These are phyloP conservation scores for Cylindricascospora bacillispora DNA, from an alignment of 1,139 yeast species.

Conservation along the genomic window DNA sequence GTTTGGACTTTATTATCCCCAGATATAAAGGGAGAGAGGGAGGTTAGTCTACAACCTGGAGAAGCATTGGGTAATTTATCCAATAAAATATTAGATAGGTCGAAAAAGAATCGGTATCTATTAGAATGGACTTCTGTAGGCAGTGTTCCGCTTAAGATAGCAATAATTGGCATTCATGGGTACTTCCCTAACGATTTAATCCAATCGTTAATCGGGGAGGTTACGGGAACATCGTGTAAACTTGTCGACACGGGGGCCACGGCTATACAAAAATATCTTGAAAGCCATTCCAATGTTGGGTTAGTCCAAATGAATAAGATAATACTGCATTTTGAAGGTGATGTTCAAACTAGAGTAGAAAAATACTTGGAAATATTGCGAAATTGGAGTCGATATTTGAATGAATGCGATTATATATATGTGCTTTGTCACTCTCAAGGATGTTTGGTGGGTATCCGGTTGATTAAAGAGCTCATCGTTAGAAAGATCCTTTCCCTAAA, in stretches of 20 bases:
- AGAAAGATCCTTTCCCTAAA: neutral
- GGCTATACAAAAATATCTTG: neutral
- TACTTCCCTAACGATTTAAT: conserved; percentile 1
- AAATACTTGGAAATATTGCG: neutral
- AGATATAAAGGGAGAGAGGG: too few relatives aligned
- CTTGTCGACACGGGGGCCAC: neutral
- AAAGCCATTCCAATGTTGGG: too few relatives aligned
- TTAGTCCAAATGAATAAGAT: too few relatives aligned
- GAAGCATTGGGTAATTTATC: too few relatives aligned
- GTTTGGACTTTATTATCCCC: too few relatives aligned
- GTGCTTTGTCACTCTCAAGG: conserved; percentile 2
- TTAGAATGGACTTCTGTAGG: too few relatives aligned
- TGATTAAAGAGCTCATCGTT: conserved; percentile 1
- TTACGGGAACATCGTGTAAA: conserved; percentile 1
- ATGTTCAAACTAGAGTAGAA: too few relatives aligned
- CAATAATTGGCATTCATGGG: conserved; percentile 1
- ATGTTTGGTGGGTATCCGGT: conserved; percentile 1
- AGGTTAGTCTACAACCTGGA: too few relatives aligned
- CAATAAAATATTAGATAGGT: too few relatives aligned
- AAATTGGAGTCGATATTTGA: neutral
- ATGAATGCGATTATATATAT: conserved; percentile 1
- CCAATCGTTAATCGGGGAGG: conserved; percentile 1
- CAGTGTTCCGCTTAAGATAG: too few relatives aligned
- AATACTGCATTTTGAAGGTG: too few relatives aligned
- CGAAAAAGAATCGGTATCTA: too few relatives aligned